Base-by-base conservation (phyloP, 805 yeast genomes). In the Scheffersomyces coipomensis region DNA sequence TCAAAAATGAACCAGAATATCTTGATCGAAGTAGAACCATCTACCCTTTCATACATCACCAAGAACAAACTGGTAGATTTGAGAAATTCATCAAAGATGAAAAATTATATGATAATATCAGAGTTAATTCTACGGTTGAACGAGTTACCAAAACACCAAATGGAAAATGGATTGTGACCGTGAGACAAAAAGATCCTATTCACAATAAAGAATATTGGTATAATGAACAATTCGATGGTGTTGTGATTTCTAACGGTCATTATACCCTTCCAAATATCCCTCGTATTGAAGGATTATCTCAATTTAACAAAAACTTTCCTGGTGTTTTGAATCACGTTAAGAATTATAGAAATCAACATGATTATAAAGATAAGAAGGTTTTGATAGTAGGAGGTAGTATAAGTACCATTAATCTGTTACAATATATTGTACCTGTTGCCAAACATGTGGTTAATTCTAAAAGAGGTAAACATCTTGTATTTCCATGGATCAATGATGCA, bases 201-300 rank as follows among this genome's bases (percentile, higher is more conserved):
- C 33, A 19, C 3, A 43, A 38, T 11, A 31, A 31, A 8, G 71
- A 42, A 44, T 44, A 47, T 23, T 75, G 79, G 79, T 74, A 75
- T 44, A 55, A 48, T 19, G 75, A 75, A 38, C 55, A 53, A 24
- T 79, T 71, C 46, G 90, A 85, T 53, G 85, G 79, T 7, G 76
- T 85, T 5, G 76, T 79, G 2, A 56, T 83, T 9, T 84, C 88
- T 5, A 64, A 76, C 5, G 93, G 93, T 1, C 79, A 79, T 43
- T 82, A 74, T 55, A 76, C 81, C 33, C 64, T 73, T 19, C 91
- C 93, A 1, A 69, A 53, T 45, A 58, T 78, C 35, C 91, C 93
- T 1, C 60, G 68, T 16, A 68, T 74, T 32, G 55, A 59, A 2
- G 89, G 89, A 0, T 52, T 85, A 19, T 55, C 62, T 10, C 72